Evolutionary conservation across 1,284 basidiomycete species (phyloP).

Genomic region (Anthracocystis setariae): DNA sequence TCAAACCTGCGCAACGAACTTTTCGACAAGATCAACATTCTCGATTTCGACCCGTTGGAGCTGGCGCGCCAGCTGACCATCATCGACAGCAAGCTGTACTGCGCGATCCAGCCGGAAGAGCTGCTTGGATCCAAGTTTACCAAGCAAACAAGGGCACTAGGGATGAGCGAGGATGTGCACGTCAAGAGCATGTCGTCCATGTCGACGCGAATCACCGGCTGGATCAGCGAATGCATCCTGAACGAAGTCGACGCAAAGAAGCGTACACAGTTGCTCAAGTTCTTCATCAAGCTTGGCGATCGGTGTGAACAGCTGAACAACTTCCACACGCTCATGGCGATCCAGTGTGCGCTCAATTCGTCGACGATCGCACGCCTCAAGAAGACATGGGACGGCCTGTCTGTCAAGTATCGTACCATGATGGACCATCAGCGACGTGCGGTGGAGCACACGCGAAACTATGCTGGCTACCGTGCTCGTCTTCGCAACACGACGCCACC

Average conservation of each 20-base stretch:
- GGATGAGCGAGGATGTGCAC: slow-evolving; percentile 50
- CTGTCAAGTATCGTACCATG: slow-evolving; percentile 82
- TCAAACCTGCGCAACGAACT: slow-evolving; percentile 70
- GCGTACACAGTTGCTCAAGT: slow-evolving; percentile 68
- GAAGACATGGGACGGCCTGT: slow-evolving; percentile 75
- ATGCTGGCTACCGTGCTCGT: slow-evolving; percentile 86
- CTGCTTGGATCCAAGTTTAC: slow-evolving; percentile 67
- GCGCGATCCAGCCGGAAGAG: slow-evolving; percentile 68
- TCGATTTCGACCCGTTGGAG: slow-evolving; percentile 82
- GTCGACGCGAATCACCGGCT: slow-evolving; percentile 69
- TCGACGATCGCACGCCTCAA: slow-evolving; percentile 67
- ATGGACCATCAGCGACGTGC: slow-evolving; percentile 83
- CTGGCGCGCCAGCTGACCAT: slow-evolving; percentile 73
- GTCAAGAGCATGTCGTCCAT: slow-evolving; percentile 69
- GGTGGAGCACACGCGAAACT: slow-evolving; percentile 89
- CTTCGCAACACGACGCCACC: slow-evolving; percentile 69
- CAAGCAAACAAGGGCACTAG: slow-evolving; percentile 54
- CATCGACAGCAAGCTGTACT: slow-evolving; percentile 66
- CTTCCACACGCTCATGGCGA: slow-evolving; percentile 70
- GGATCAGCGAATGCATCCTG: slow-evolving; percentile 70
- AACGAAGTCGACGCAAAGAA: slow-evolving; percentile 68
- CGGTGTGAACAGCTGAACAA: slow-evolving; percentile 68
- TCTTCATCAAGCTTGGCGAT: slow-evolving; percentile 70
- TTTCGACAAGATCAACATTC: slow-evolving; percentile 73
- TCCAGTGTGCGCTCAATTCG: slow-evolving; percentile 69